phyloP scores from a whole-genome alignment of 129 eudicot genomes.

The Tanacetum coccineum region DNA sequence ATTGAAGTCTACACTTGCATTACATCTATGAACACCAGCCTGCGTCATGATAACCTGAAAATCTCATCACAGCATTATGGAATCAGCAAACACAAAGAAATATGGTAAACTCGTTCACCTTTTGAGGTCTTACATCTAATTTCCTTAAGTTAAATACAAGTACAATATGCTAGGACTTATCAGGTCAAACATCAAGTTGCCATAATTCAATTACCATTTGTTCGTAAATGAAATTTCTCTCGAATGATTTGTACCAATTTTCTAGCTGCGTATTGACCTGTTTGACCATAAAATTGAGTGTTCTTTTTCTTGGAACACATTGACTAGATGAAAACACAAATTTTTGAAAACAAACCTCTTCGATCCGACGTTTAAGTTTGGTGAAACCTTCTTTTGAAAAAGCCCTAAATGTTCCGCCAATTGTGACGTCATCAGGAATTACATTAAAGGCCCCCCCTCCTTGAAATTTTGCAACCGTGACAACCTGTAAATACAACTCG shows the following conservation, averaged over 20 bases:
- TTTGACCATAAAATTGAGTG: not conserved
- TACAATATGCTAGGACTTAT: not conserved
- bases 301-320: no score
- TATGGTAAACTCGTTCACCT: not conserved
- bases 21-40: slow-evolving; percentile 52
- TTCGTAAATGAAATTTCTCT: not conserved
- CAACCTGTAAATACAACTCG: slow-evolving; percentile 40
- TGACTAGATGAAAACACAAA: no score
- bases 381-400: slow-evolving; percentile 36
- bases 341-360: slow-evolving; percentile 37
- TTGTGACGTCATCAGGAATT: slow-evolving; percentile 50
- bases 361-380: slow-evolving; percentile 40
- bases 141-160: not conserved
- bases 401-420: slow-evolving; percentile 68
- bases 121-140: no score
- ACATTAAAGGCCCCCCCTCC: slow-evolving; percentile 64
- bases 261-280: not conserved
- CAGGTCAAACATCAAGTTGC: not conserved
- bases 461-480: slow-evolving; percentile 52
- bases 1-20: slow-evolving; percentile 37
- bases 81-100: not conserved
- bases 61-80: not conserved
- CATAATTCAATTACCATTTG: not conserved
- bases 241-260: not conserved
- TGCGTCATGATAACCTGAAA: slow-evolving; percentile 45